phyloP scores from a whole-genome alignment of 192 early-diverging fungal genomes.

The Backusella liffmaniae region DNA sequence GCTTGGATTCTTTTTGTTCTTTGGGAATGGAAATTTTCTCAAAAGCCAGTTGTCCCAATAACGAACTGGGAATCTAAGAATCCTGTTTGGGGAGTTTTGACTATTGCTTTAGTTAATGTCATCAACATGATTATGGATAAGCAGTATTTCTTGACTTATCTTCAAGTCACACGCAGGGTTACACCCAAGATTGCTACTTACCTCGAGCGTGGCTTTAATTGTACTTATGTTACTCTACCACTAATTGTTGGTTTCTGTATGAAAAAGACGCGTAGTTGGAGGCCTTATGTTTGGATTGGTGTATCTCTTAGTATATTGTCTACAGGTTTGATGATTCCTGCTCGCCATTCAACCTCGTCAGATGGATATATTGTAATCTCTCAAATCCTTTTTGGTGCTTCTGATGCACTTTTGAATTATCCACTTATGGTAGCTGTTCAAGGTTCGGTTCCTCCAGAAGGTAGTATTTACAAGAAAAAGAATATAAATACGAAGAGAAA shows the following conservation, averaged over 20 bases:
- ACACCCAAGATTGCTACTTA: conserved; percentile 11
- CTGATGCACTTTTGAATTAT: conserved; percentile 12
- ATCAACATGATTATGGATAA: conserved; percentile 6
- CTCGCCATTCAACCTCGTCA: conserved; percentile 16
- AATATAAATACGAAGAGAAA: neutral
- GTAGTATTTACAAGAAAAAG: neutral
- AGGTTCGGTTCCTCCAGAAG: conserved; percentile 18
- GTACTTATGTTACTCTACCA: conserved; percentile 5
- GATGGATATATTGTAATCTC: conserved; percentile 21
- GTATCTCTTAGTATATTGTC: conserved; percentile 12
- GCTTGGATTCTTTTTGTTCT: conserved; percentile 9
- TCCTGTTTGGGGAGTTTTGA: conserved; percentile 12
- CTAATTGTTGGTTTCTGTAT: conserved; percentile 18
- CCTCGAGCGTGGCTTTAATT: conserved; percentile 19
- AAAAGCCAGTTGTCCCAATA: conserved; percentile 12
- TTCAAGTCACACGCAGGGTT: conserved; percentile 16
- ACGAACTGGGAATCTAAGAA: conserved; percentile 10
- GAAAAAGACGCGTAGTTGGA: conserved; percentile 7
- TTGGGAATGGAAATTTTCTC: conserved; percentile 20
- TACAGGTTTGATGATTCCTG: conserved; percentile 28
- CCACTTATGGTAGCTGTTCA: conserved; percentile 14
- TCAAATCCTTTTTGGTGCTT: conserved; percentile 18
- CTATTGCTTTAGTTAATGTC: conserved; percentile 7
- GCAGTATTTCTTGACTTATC: conserved; percentile 20
- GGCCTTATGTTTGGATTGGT: conserved; percentile 20